Percentiles rank a stretch among this genome's conserved stretches.
Evolutionary conservation across 352 stramenopile genomes (phyloP).

Genomic region (Phytophthora pisi): DNA sequence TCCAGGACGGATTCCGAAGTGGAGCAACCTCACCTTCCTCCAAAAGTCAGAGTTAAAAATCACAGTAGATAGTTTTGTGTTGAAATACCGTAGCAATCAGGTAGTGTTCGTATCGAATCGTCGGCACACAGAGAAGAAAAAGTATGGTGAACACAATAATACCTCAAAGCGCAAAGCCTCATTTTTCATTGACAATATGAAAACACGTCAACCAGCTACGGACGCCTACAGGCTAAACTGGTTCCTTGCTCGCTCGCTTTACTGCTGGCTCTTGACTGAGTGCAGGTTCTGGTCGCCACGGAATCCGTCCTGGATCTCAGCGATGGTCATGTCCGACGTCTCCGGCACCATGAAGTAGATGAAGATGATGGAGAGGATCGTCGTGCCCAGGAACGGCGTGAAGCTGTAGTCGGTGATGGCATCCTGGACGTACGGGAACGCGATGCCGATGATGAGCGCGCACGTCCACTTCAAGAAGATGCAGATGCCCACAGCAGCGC

Average conservation of each 20-base stretch:
- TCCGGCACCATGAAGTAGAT: slow-evolving; percentile 58
- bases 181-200: neutral
- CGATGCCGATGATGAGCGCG: slow-evolving; percentile 54
- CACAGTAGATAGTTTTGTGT: too few relatives aligned
- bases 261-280: slow-evolving; percentile 10
- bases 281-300: slow-evolving; percentile 14
- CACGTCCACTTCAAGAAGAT: slow-evolving; percentile 54
- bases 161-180: too few relatives aligned
- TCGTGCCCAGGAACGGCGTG: slow-evolving; percentile 49
- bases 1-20: slow-evolving; percentile 53
- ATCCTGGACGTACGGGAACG: slow-evolving; percentile 56
- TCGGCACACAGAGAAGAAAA: too few relatives aligned
- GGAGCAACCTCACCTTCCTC: neutral
- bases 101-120: too few relatives aligned
- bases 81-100: too few relatives aligned
- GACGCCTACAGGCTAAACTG: neutral
- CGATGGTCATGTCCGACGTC: slow-evolving; percentile 58
- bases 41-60: too few relatives aligned
- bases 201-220: neutral
- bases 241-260: neutral
- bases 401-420: slow-evolving; percentile 51
- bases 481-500: slow-evolving; percentile 40
- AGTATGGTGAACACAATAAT: too few relatives aligned
- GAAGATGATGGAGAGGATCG: slow-evolving; percentile 37
- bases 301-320: slow-evolving; percentile 60